Conservation (phyloP, 345 rosid species). For the Citrus unshiu region DNA sequence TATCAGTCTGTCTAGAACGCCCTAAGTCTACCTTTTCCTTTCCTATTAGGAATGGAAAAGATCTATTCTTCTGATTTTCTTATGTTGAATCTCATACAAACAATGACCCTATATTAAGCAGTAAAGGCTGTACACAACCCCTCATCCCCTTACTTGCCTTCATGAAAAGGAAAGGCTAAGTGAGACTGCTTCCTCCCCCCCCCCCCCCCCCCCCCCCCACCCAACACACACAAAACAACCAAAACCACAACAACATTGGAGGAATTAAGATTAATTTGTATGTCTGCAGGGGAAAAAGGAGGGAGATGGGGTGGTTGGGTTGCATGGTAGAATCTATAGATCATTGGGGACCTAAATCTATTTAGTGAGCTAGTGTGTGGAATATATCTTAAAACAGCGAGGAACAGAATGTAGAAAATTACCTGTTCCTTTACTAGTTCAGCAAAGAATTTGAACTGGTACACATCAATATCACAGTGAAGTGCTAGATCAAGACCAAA, state of each 20-base stretch:
- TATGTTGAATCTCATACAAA: no score
- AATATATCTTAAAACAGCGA: not conserved
- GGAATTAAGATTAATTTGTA: not conserved
- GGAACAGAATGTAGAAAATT: slow-evolving; percentile 14
- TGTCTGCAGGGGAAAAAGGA: not conserved
- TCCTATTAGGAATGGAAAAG: no score
- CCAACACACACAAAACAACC: no score
- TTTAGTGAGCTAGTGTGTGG: not conserved
- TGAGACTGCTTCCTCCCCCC: not conserved
- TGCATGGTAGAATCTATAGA: not conserved
- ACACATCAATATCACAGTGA: slow-evolving; percentile 95
- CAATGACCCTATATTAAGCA: no score
- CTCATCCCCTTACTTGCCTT: no score
- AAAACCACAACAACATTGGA: not conserved
- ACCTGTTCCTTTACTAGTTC: slow-evolving; percentile 79
- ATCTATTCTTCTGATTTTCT: no score
- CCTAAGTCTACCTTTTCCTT: no score
- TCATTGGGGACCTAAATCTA: not conserved
- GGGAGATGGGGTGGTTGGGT: not conserved
- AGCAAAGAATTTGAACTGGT: slow-evolving; percentile 97
- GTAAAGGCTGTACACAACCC: no score
- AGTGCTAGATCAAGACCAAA: slow-evolving; percentile 99
- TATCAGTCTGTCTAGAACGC: not conserved
- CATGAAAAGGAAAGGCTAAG: no score
- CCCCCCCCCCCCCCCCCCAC: no score